Evolutionary conservation across 257 asterid genomes (phyloP).

Genomic region (Plantago major): DNA sequence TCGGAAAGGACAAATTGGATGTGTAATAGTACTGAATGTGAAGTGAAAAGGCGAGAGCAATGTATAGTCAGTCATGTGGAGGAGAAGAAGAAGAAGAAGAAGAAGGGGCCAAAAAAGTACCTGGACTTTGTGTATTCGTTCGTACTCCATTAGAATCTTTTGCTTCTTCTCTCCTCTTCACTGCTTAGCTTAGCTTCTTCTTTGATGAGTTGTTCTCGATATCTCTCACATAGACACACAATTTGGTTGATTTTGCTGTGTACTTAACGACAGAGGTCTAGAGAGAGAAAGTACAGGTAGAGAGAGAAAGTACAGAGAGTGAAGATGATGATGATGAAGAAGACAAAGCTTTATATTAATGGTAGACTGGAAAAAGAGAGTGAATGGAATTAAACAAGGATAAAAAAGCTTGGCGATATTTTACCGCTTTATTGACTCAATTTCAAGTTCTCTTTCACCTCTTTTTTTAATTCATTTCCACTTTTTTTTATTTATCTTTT

Average conservation of each 20-base stretch:
- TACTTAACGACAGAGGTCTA: constrained; percentile 10
- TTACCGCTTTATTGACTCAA: too few relatives aligned
- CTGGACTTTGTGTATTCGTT: constrained; percentile 93
- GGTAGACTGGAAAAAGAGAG: background rate
- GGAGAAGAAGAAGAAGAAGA: background rate
- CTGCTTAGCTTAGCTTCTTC: background rate
- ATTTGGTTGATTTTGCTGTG: background rate
- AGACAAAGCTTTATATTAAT: constrained; percentile 21
- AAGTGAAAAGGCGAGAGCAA: constrained; percentile 9
- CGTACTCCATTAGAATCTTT: constrained; percentile 84
- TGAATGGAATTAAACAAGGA: background rate
- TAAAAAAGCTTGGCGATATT: background rate
- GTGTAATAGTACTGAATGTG: background rate
- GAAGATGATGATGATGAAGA: constrained; percentile 24
- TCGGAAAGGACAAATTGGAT: too few relatives aligned
- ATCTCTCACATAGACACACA: constrained; percentile 21
- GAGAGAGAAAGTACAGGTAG: constrained; percentile 19
- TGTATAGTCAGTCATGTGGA: background rate
- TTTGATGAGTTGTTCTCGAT: background rate
- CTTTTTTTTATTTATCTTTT: too few relatives aligned
- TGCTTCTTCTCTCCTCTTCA: background rate
- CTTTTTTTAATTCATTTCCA: too few relatives aligned
- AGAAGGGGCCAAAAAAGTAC: constrained; percentile 25
- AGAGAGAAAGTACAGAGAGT: constrained; percentile 22
- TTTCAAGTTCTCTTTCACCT: too few relatives aligned